Percentiles rank a stretch among this genome's conserved stretches.
phyloP scores from a whole-genome alignment of 2,329 filamentous ascomycete species.

The Pseudocercospora vitis region DNA sequence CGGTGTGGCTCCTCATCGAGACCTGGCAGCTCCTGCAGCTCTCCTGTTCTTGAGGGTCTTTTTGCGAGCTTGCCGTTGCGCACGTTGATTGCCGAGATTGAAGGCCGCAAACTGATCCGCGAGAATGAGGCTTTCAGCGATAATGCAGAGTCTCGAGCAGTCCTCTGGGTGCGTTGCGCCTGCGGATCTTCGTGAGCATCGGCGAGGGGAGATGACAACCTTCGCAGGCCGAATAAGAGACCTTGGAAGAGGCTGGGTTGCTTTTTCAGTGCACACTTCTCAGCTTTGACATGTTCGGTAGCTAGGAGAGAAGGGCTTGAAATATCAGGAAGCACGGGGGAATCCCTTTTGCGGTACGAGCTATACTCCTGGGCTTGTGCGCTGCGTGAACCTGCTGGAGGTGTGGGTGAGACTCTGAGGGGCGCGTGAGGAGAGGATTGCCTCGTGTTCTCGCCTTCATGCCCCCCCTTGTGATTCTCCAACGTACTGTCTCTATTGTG shows the following conservation, averaged over 20 bases:
- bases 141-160: neutral
- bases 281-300: neutral
- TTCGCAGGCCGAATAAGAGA: constrained; percentile 14
- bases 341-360: neutral
- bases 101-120: constrained; percentile 8
- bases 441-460: neutral
- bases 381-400: neutral
- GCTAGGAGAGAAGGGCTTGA: neutral
- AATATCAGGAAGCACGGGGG: neutral
- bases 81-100: constrained; percentile 13
- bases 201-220: constrained; percentile 16
- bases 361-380: neutral
- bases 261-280: constrained; percentile 9
- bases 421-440: neutral
- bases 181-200: neutral
- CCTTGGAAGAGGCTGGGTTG: constrained; percentile 16
- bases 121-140: constrained; percentile 12
- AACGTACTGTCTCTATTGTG: constrained; percentile 3
- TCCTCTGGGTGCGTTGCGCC: neutral
- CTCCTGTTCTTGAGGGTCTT: neutral
- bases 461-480: constrained; percentile 10
- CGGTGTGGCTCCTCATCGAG: neutral
- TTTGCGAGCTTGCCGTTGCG: constrained; percentile 13
- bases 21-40: neutral
- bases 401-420: neutral